A percentile compares a stretch with the other conserved stretches of the same genome.
These are phyloP conservation scores for Rhizoclosmatium sp. DNA, from an alignment of 192 early-diverging fungal species.

Conservation along the genomic window DNA sequence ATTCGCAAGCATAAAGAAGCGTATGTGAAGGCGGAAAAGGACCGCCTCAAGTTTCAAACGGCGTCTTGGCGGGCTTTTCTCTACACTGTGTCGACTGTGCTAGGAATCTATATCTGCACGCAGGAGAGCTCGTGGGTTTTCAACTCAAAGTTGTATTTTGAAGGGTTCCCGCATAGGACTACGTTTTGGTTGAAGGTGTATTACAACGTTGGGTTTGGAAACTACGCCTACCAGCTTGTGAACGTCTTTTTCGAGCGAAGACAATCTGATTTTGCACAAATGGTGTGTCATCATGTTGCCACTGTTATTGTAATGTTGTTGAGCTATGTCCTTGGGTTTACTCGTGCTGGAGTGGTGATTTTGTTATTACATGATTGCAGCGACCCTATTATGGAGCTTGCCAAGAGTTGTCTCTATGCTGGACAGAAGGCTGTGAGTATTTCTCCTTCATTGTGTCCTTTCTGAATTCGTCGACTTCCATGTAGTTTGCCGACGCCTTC, in stretches of 20 bases:
- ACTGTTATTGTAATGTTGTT: conserved; percentile 50
- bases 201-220: conserved; percentile 51
- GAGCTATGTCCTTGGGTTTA: conserved; percentile 49
- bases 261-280: conserved; percentile 49
- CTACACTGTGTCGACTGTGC: conserved; percentile 10
- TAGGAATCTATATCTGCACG: conserved; percentile 25
- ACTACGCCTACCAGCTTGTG: conserved; percentile 42
- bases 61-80: conserved; percentile 25
- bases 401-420: conserved; percentile 55
- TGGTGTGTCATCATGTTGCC: conserved; percentile 52
- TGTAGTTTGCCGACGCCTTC: conserved; percentile 35
- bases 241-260: conserved; percentile 45
- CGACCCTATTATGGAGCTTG: conserved; percentile 61
- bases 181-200: conserved; percentile 44
- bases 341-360: conserved; percentile 50
- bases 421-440: conserved; percentile 15
- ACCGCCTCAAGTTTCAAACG: conserved; percentile 22
- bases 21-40: conserved; percentile 4
- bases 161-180: conserved; percentile 19
- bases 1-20: not conserved
- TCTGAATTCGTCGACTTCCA: not conserved
- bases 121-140: conserved; percentile 25
- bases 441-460: not conserved
- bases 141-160: conserved; percentile 25
- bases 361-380: conserved; percentile 51